Evolutionary conservation across 1,284 basidiomycete species (phyloP).

Genomic region (Wolfiporia cocos): DNA sequence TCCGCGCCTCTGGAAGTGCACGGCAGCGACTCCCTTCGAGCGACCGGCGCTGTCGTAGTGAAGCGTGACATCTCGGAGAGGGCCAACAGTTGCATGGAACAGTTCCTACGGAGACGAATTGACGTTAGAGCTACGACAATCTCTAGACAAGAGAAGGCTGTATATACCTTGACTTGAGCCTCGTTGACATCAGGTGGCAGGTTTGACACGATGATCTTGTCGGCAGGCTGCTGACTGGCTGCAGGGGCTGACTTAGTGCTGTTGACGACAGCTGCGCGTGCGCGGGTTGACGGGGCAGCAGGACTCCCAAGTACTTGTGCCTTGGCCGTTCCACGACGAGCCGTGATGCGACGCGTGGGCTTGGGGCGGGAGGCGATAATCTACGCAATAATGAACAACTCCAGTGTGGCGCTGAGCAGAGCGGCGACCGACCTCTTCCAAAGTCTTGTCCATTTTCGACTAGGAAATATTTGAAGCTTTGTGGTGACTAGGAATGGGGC

Average conservation of each 20-base stretch:
- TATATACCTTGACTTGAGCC: conserved; percentile 77
- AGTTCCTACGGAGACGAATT: conserved; percentile 78
- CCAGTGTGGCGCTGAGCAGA: conserved; percentile 11
- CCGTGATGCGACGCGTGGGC: conserved; percentile 38
- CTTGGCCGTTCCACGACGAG: conserved; percentile 36
- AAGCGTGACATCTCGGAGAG: conserved; percentile 78
- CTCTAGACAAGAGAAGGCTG: neutral
- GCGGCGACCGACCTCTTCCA: conserved; percentile 70
- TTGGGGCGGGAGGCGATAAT: conserved; percentile 68
- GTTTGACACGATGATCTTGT: conserved; percentile 97
- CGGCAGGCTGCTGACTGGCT: conserved; percentile 39
- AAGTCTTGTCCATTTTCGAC: conserved; percentile 72
- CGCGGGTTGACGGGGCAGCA: conserved; percentile 43
- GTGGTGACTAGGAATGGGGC: conserved; percentile 7
- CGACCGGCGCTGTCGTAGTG: conserved; percentile 83
- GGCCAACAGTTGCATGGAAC: conserved; percentile 88
- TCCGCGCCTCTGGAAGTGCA: conserved; percentile 83
- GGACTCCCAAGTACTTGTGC: conserved; percentile 51
- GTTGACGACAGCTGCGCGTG: conserved; percentile 35
- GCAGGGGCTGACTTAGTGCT: conserved; percentile 32
- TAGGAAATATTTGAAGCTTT: conserved; percentile 1
- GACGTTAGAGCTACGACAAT: neutral
- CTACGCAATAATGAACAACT: conserved; percentile 33
- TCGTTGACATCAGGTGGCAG: conserved; percentile 95
- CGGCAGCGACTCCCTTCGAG: conserved; percentile 86